These are phyloP conservation scores for Tylopilus rubrobrunneus DNA, from an alignment of 768 basidiomycete genomes.

Conservation along the genomic window DNA sequence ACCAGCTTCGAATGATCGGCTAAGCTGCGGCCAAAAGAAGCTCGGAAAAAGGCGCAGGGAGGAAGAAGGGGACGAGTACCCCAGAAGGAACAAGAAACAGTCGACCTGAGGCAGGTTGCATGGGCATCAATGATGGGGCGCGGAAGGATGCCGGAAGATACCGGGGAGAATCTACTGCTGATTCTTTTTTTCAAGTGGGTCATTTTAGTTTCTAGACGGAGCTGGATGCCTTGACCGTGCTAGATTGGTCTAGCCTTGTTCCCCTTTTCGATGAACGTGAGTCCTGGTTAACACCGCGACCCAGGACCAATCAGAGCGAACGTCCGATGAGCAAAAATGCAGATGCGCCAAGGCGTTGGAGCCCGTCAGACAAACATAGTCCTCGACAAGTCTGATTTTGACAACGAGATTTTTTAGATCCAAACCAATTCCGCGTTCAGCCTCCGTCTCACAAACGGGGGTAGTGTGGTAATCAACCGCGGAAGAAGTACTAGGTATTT, in stretches of 20 bases:
- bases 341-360: constrained; percentile 4
- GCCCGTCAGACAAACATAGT: not conserved
- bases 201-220: constrained; percentile 5
- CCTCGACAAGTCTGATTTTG: constrained; percentile 26
- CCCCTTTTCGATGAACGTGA: constrained; percentile 4
- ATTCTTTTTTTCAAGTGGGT: constrained; percentile 1
- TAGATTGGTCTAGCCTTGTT: not conserved
- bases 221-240: not conserved
- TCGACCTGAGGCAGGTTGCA: constrained; percentile 1
- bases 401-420: constrained; percentile 17
- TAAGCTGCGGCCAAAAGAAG: constrained; percentile 20
- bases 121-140: constrained; percentile 9
- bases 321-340: constrained; percentile 1
- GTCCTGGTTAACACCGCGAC: constrained; percentile 11
- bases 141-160: constrained; percentile 19
- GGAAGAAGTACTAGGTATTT: constrained; percentile 11
- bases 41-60: constrained; percentile 16
- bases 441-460: constrained; percentile 17
- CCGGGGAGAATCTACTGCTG: constrained; percentile 7
- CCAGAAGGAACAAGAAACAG: constrained; percentile 12
- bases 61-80: constrained; percentile 9
- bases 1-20: constrained; percentile 18
- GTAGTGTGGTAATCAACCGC: constrained; percentile 24
- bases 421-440: not conserved
- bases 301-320: constrained; percentile 11